Base-by-base conservation (phyloP, 257 asterid genomes). In the Ehretia macrophylla region DNA sequence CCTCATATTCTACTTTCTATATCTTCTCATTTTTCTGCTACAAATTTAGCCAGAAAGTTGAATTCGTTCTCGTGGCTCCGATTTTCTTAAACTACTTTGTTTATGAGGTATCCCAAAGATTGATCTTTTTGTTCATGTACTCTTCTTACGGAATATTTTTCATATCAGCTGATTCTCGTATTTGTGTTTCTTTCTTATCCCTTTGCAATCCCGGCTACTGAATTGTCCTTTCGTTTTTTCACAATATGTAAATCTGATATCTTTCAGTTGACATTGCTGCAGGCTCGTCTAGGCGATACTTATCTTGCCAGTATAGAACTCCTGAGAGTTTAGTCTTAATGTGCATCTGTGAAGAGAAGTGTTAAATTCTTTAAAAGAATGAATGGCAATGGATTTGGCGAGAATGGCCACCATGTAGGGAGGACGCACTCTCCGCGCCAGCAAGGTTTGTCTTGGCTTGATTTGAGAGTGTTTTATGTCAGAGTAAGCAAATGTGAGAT, bases 401-500 rank as follows among this genome's bases (percentile, higher is more conserved):
- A 75, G 20, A 78, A 82, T 63, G 81, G 80, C 27, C 71, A 77
- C 71, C 11, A 59, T 8, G 14, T 48, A 19, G 51, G 39, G 11
- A 64, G 70, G 65, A 77, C 62, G 59, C 27, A 62, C 53, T 44
- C 70, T 72, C 1, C 51, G 44, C 39, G 53, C 49, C 59, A 58
- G 40, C 37, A 81, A 63, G 67, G 32, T 20, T 60, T 85, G 48
- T 80, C 63, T 4, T 88, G 96, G 95, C 78, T 88, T 51, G 90
- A 88, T 64, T 49, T 88, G 65, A 76, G 83, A 65, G 92, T 88
- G 35, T 85, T 85, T 22, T 88, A 85, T 38, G 78, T 85, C 17
- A 74, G 90, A 51, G 62, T 88, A 8, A 79, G 79, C 83, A 85
- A 77, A 65, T 83, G 92, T n/a, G 82, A 71, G 64, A 70, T 87